phyloP scores from a whole-genome alignment of 2,329 filamentous ascomycete genomes.

The Akanthomyces muscarius region DNA sequence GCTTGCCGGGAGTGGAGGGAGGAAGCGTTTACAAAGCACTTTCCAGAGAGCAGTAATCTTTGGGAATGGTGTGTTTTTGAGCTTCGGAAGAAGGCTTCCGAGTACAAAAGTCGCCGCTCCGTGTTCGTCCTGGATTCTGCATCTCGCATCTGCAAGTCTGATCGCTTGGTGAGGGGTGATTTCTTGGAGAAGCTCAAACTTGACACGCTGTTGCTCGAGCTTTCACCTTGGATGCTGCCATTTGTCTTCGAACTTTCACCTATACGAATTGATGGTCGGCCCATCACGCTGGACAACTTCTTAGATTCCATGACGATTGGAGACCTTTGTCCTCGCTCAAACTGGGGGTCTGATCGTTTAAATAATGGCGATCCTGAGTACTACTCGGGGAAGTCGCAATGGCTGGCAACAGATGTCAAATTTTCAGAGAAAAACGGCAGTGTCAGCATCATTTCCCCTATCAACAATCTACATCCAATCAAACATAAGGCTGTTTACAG shows the following conservation, averaged over 20 bases:
- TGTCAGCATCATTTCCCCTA: too few relatives aligned
- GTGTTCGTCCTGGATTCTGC: too few relatives aligned
- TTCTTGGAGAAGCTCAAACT: too few relatives aligned
- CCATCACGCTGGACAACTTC: not conserved
- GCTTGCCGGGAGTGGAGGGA: too few relatives aligned
- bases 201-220: not conserved
- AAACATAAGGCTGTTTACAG: too few relatives aligned
- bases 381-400: not conserved
- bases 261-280: not conserved
- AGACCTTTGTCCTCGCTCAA: not conserved
- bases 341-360: not conserved
- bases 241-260: not conserved
- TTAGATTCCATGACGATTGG: not conserved
- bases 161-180: too few relatives aligned
- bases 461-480: too few relatives aligned
- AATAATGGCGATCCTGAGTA: not conserved
- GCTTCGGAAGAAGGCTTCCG: too few relatives aligned
- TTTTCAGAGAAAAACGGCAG: not conserved
- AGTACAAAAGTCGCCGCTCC: too few relatives aligned
- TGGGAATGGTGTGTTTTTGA: too few relatives aligned
- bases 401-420: not conserved
- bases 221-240: conserved; percentile 3
- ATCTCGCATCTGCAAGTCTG: not conserved
- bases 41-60: too few relatives aligned
- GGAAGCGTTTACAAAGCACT: too few relatives aligned